phyloP scores from a whole-genome alignment of 768 basidiomycete species.

The Xerocomellus amylosporus region DNA sequence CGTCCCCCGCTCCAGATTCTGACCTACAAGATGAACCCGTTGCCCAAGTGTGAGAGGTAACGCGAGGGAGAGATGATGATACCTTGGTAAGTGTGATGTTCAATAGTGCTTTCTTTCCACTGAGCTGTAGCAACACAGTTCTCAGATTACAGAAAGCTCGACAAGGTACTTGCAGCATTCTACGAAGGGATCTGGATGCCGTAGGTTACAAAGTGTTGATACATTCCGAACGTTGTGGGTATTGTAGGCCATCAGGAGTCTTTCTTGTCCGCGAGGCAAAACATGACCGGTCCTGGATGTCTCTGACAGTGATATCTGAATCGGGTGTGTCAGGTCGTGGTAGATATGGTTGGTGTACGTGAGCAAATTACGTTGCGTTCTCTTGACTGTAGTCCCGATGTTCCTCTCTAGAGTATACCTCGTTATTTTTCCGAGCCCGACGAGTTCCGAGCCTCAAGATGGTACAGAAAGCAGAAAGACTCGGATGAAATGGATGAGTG shows the following conservation, averaged over 20 bases:
- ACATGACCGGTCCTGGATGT: conserved; percentile 25
- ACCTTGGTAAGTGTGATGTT: conserved; percentile 13
- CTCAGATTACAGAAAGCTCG: conserved; percentile 25
- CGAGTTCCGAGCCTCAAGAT: conserved; percentile 37
- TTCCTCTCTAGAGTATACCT: conserved; percentile 35
- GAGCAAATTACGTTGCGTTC: conserved; percentile 2
- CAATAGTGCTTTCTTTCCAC: background rate
- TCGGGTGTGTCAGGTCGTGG: conserved; percentile 8
- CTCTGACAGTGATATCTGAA: conserved; percentile 10
- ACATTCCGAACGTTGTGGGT: background rate
- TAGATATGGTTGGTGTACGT: conserved; percentile 33
- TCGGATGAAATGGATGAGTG: conserved; percentile 8
- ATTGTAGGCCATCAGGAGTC: conserved; percentile 28
- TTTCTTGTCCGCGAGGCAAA: conserved; percentile 30
- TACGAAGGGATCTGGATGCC: conserved; percentile 35
- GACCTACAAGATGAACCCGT: conserved; percentile 33
- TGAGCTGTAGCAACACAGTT: too few relatives aligned
- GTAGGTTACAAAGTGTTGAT: conserved; percentile 16
- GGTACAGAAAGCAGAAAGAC: conserved; percentile 29
- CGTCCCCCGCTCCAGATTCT: conserved; percentile 29
- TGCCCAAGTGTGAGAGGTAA: conserved; percentile 28
- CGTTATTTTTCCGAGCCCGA: conserved; percentile 37
- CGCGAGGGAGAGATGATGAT: conserved; percentile 16
- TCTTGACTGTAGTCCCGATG: background rate
- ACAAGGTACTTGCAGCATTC: conserved; percentile 30